Percentiles rank a stretch among this genome's conserved stretches.
These are phyloP conservation scores for Hypoxylon cercidicola DNA, from an alignment of 495 filamentous ascomycete genomes.

Conservation along the genomic window DNA sequence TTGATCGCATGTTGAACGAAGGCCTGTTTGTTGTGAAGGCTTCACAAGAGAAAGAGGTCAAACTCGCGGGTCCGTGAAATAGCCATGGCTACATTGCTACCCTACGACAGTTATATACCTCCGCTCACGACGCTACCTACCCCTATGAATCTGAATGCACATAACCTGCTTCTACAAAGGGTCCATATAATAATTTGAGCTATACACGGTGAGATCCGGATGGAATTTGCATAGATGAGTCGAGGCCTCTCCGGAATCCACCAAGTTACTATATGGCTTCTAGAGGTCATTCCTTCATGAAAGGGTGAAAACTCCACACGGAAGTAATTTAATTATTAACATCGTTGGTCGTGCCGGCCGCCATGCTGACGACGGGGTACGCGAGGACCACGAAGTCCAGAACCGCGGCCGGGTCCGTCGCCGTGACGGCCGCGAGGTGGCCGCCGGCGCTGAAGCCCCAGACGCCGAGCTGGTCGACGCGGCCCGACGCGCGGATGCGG, in stretches of 20 bases:
- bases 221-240: background rate
- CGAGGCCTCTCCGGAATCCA: background rate
- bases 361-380: constrained; percentile 31
- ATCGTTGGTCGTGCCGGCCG: constrained; percentile 2
- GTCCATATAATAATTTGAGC: background rate
- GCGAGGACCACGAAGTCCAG: constrained; percentile 28
- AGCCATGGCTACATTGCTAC: background rate
- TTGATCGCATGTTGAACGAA: constrained; percentile 1
- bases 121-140: background rate
- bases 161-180: background rate
- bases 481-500: constrained; percentile 12
- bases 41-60: background rate
- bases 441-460: constrained; percentile 35
- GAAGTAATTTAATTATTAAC: background rate
- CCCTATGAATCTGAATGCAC: background rate
- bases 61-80: background rate
- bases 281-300: background rate
- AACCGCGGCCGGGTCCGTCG: constrained; percentile 3
- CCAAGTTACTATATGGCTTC: background rate
- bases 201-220: background rate
- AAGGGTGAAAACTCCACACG: background rate
- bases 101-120: background rate
- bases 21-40: background rate
- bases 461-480: constrained; percentile 25
- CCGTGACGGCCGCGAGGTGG: constrained; percentile 30